Conservation (phyloP, 768 basidiomycete genomes). For the Suillus subluteus region DNA sequence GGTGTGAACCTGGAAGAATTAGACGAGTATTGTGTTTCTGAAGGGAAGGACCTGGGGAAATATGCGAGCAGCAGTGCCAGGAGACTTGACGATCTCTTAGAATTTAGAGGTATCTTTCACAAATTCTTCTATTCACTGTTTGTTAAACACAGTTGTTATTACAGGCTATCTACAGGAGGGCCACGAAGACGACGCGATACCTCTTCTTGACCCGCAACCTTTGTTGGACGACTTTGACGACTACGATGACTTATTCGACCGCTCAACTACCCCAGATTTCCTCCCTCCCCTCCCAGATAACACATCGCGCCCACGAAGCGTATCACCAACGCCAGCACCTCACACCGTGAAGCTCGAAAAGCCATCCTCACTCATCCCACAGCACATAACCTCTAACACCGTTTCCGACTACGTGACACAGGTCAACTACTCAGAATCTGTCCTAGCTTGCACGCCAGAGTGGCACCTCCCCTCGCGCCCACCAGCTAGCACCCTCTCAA, state of each 20-base stretch:
- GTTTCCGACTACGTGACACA: slow-evolving; percentile 73
- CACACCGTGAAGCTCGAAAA: slow-evolving; percentile 34
- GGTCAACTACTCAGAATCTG: slow-evolving; percentile 75
- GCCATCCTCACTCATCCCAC: slow-evolving; percentile 46
- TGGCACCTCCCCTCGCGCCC: slow-evolving; percentile 66
- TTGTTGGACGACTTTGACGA: slow-evolving; percentile 12
- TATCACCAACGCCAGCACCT: slow-evolving; percentile 44
- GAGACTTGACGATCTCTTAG: slow-evolving; percentile 72
- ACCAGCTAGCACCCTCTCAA: slow-evolving; percentile 28
- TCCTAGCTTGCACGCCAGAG: slow-evolving; percentile 63
- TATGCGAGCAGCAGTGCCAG: slow-evolving; percentile 67
- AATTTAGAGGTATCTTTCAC: slow-evolving; percentile 64
- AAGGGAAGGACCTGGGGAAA: slow-evolving; percentile 69
- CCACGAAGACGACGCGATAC: slow-evolving; percentile 58
- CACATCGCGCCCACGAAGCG: slow-evolving; percentile 24
- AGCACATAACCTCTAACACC: slow-evolving; percentile 41
- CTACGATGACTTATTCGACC: slow-evolving; percentile 24
- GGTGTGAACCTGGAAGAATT: slow-evolving; percentile 75
- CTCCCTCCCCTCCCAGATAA: slow-evolving; percentile 40
- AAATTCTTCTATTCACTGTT: slow-evolving; percentile 11
- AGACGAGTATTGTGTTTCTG: slow-evolving; percentile 62
- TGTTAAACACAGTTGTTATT: slow-evolving; percentile 27
- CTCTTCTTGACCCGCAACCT: slow-evolving; percentile 47
- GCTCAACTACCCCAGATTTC: slow-evolving; percentile 35
- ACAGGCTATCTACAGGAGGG: slow-evolving; percentile 65